Percentiles rank a stretch among this genome's conserved stretches.
phyloP scores from a whole-genome alignment of 768 basidiomycete species.

The Pulveroboletus sp. region DNA sequence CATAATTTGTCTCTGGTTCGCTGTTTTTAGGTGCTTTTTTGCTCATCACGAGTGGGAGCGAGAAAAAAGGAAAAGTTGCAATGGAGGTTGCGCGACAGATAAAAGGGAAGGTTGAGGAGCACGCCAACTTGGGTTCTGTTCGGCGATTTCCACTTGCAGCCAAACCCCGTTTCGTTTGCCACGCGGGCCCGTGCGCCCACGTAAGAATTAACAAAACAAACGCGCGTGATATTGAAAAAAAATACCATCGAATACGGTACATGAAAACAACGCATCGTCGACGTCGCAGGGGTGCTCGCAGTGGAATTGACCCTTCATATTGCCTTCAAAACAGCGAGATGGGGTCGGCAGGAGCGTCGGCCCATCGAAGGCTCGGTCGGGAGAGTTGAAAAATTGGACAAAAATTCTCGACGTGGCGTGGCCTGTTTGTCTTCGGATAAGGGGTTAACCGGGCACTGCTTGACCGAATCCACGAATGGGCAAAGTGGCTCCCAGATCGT shows the following conservation, averaged over 20 bases:
- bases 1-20: slow-evolving; percentile 48
- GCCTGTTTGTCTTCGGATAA: slow-evolving; percentile 32
- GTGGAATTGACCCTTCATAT: slow-evolving; percentile 10
- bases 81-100: slow-evolving; percentile 31
- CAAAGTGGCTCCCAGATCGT: slow-evolving; percentile 1
- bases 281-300: slow-evolving; percentile 18
- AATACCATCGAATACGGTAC: slow-evolving; percentile 29
- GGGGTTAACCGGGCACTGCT: slow-evolving; percentile 19
- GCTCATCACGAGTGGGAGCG: slow-evolving; percentile 32
- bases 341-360: background rate
- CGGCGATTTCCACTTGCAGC: slow-evolving; percentile 37
- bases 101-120: slow-evolving; percentile 38
- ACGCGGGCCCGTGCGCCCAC: slow-evolving; percentile 38
- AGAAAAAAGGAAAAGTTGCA: slow-evolving; percentile 15
- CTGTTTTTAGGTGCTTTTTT: slow-evolving; percentile 48
- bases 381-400: slow-evolving; percentile 11
- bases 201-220: slow-evolving; percentile 36
- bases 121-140: slow-evolving; percentile 37
- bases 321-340: slow-evolving; percentile 10
- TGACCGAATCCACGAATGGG: slow-evolving; percentile 19
- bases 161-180: slow-evolving; percentile 36
- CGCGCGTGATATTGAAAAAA: slow-evolving; percentile 26
- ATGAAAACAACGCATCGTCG: slow-evolving; percentile 23
- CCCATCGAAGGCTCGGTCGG: background rate
- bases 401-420: slow-evolving; percentile 16